Base-by-base conservation (phyloP, 495 filamentous ascomycete species). In the Penicillium macrosclerotiorum region DNA sequence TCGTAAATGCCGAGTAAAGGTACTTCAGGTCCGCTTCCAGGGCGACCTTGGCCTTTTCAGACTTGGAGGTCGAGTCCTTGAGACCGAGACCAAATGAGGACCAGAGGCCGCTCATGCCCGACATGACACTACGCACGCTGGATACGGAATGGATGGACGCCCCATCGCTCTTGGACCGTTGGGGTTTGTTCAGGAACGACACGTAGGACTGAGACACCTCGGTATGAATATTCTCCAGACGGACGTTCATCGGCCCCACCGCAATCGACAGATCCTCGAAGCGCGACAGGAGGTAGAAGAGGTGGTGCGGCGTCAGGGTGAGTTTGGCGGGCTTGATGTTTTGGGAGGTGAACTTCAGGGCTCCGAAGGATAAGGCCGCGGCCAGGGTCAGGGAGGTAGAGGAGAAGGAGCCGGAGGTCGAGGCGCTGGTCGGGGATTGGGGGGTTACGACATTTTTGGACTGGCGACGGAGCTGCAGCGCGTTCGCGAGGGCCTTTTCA, bases 1-100 rank as follows among this genome's bases (percentile, higher is more conserved):
- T 98, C 59, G 93, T 98, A 66, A 97, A 97, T 44, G 93, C 89
- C 14, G 93, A 96, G 67, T 96, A 98, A 7, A 98, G 77, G 63
- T 98, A 97, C 65, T 90, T 96, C 36, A 95, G 68, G 59, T 98
- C 93, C 20, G 83, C 81, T 54, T 90, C 82, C 37, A 92, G 63
- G 20, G 88, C 88, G 23, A 85, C 83, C 59, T 93, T 91, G 65
- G 90, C 87, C 65, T 84, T 90, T 64, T 95, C 93, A 18, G 80
- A 83, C 57, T 89, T 89, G 55, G 88, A 81, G 24, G 79, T 77
- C 19, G 85, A 81, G 45, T 87, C 87, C 57, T 84, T 82, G 12
- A 83, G 81, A 27, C 81, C 81, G 14, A 95, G 72, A 12, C 90
- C 86, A 52, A 96, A 84, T 42, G 80, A 91, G 42, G 90, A 88